Evolutionary conservation across 306 rosid genomes (phyloP).

Genomic region (Rosa multiflora): DNA sequence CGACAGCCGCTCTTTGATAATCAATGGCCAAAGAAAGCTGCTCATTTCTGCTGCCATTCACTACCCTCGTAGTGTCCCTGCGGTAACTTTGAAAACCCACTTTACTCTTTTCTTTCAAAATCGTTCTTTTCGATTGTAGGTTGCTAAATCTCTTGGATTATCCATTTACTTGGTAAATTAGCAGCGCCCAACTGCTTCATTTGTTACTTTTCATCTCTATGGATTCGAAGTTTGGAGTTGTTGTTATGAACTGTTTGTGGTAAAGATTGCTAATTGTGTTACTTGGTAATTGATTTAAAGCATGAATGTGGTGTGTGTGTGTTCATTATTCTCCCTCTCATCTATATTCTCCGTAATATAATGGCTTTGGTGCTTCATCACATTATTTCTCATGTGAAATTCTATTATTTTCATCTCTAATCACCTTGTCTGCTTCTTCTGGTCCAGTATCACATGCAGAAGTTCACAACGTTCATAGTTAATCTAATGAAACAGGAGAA

Average conservation of each 20-base stretch:
- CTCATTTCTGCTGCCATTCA: slow-evolving; percentile 92
- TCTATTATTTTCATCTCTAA: slow-evolving; percentile 12
- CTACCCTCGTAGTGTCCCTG: slow-evolving; percentile 94
- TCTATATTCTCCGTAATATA: background rate
- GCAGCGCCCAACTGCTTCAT: background rate
- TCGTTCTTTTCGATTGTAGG: too few relatives aligned
- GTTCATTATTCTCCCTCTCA: background rate
- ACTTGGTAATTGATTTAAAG: background rate
- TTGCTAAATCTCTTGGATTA: background rate
- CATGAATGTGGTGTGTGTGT: slow-evolving; percentile 17
- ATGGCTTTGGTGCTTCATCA: background rate
- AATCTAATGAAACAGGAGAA: slow-evolving; percentile 91
- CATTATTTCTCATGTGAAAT: background rate
- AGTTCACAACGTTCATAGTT: slow-evolving; percentile 75
- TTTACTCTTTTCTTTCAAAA: background rate
- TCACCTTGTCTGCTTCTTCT: slow-evolving; percentile 27
- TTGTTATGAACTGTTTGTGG: background rate
- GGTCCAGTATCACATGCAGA: slow-evolving; percentile 78
- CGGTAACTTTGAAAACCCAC: slow-evolving; percentile 31
- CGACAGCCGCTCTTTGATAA: slow-evolving; percentile 76
- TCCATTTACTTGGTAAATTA: background rate
- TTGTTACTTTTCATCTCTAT: background rate
- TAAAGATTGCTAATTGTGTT: background rate
- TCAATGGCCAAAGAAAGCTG: slow-evolving; percentile 72
- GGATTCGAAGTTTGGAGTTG: background rate